A percentile compares a stretch with the other conserved stretches of the same genome.
These are phyloP conservation scores for Penicillium olsonii DNA, from an alignment of 2,329 filamentous ascomycete species.

Conservation along the genomic window DNA sequence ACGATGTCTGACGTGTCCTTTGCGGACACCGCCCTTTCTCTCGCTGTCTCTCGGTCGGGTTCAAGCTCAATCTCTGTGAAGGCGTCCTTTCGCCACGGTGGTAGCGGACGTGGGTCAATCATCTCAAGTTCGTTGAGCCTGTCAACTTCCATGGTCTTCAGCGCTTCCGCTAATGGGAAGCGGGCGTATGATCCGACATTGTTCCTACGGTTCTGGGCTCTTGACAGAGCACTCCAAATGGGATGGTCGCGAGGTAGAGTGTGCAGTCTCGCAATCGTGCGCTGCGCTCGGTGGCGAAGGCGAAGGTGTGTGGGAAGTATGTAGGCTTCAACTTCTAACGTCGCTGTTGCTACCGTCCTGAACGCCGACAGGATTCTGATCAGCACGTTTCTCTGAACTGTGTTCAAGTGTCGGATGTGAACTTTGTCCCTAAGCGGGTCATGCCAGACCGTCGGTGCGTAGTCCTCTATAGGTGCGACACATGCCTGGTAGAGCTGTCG, in stretches of 20 bases:
- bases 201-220: background rate
- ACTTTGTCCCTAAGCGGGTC: background rate
- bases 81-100: slow-evolving; percentile 20
- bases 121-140: slow-evolving; percentile 17
- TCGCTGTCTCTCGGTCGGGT: slow-evolving; percentile 3
- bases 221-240: background rate
- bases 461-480: background rate
- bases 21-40: background rate
- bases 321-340: background rate
- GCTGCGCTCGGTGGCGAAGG: background rate
- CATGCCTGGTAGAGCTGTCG: slow-evolving; percentile 4
- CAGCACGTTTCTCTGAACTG: background rate
- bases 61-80: slow-evolving; percentile 5
- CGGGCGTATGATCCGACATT: slow-evolving; percentile 2
- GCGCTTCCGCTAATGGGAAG: slow-evolving; percentile 10
- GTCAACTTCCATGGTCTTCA: slow-evolving; percentile 19
- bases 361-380: slow-evolving; percentile 1
- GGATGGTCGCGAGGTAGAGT: background rate
- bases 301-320: background rate
- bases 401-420: background rate
- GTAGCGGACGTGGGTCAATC: slow-evolving; percentile 5
- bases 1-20: background rate
- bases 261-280: background rate
- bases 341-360: background rate
- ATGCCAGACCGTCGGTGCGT: slow-evolving; percentile 2